Evolutionary conservation across 805 yeast genomes (phyloP), one percentile per base, ranked within the genome.

Genomic region (Kluyveromyces lactis): DNA sequence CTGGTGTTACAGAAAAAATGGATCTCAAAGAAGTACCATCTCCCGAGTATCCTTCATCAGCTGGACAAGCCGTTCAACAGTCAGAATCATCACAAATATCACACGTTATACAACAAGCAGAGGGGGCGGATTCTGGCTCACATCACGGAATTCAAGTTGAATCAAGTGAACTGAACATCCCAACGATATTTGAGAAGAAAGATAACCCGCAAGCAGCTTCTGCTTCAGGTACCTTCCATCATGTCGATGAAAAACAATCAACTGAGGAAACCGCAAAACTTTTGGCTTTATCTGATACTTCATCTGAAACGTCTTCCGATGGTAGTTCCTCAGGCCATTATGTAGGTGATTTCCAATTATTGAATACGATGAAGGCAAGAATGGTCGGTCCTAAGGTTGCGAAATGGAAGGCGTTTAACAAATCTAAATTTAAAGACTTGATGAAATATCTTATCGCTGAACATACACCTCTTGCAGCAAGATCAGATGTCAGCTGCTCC

Each of bases 401-500:
- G 21, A 17, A 24, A 13, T 34, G 37, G 37, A 18, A 28, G 10
- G 17, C 31, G 1, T 46, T 46, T 31, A 32, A 38, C 4, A 48
- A 43, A 24, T 18, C 32, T 13, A 35, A 34, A 2, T 34, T 57
- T 3, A 26, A 32, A 11, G 40, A 42, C 10, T 26, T 55, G 27
- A 46, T 57, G 3, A 42, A 46, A 18, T 37, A 46, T 2, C 59
- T 60, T 11, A 39, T 58, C 9, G 44, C 47, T 7, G 27, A 32
- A 9, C 58, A 56, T 33, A 32, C 34, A 5, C 49, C 60, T 7
- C 34, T 58, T 2, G 31, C 21, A 13, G 41, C 31, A 4, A 42
- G 46, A 33, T 33, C 43, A 2, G 12, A 23, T 4, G 50, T 45
- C 3, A 58, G 60, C 39, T 49, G 45, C 11, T 53, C 62, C n/a